Percentiles rank a stretch among this genome's conserved stretches.
phyloP scores from a whole-genome alignment of 1,284 basidiomycete genomes.

The Moniliophthora roreri region DNA sequence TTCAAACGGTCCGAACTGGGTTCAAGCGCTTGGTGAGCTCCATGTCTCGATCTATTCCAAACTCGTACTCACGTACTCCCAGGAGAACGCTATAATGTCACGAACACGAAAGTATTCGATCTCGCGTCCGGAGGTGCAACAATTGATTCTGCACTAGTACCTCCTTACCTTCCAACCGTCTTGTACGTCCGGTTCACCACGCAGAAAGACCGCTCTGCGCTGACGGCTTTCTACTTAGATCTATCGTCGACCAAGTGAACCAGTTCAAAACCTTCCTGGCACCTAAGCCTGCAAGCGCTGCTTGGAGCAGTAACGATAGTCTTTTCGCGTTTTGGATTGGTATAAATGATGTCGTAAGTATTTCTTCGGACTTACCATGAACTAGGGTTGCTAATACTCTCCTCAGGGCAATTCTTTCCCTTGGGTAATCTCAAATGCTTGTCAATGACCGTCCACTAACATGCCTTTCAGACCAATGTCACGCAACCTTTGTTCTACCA shows the following conservation, averaged over 20 bases:
- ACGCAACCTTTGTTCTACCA: constrained; percentile 51
- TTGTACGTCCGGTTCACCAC: constrained; percentile 32
- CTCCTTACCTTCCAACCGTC: constrained; percentile 55
- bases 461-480: constrained; percentile 49
- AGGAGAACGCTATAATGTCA: constrained; percentile 54
- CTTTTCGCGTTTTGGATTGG: constrained; percentile 68
- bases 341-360: constrained; percentile 60
- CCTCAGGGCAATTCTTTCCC: constrained; percentile 48
- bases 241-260: constrained; percentile 61
- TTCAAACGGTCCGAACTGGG: constrained; percentile 67
- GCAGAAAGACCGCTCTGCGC: neutral
- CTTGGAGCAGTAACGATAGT: constrained; percentile 55
- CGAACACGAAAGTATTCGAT: constrained; percentile 55
- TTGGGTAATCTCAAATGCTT: constrained; percentile 40
- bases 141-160: constrained; percentile 58
- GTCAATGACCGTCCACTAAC: neutral
- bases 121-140: constrained; percentile 63
- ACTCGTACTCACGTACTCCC: constrained; percentile 20
- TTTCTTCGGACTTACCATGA: neutral
- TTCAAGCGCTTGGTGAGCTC: constrained; percentile 49
- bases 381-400: constrained; percentile 2
- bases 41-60: constrained; percentile 1
- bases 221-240: constrained; percentile 36
- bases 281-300: constrained; percentile 46
- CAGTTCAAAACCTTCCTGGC: constrained; percentile 55